These are phyloP conservation scores for Pistacia vera DNA, from an alignment of 345 rosid genomes.

Conservation along the genomic window DNA sequence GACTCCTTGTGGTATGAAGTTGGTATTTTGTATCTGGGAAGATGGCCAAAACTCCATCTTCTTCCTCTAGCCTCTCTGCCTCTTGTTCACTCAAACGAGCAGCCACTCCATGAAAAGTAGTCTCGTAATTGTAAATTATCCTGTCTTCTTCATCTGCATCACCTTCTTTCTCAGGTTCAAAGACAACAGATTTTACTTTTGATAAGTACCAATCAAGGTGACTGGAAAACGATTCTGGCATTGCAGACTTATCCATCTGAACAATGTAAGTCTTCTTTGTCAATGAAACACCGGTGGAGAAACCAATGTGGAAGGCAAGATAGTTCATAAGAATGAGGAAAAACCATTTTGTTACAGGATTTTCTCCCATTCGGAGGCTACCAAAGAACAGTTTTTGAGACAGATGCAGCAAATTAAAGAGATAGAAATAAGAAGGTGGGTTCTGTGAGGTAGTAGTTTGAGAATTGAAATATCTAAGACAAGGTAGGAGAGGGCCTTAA, in stretches of 20 bases:
- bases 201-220: slow-evolving; percentile 84
- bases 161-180: slow-evolving; percentile 29
- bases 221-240: slow-evolving; percentile 57
- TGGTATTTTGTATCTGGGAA: slow-evolving; percentile 60
- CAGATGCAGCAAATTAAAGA: no score
- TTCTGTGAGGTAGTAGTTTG: slow-evolving; percentile 4
- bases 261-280: slow-evolving; percentile 68
- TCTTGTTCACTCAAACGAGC: slow-evolving; percentile 58
- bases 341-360: slow-evolving; percentile 37
- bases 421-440: neutral
- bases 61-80: slow-evolving; percentile 54
- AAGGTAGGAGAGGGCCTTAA: neutral
- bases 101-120: slow-evolving; percentile 67
- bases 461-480: slow-evolving; percentile 22
- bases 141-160: slow-evolving; percentile 42
- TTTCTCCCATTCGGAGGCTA: slow-evolving; percentile 43
- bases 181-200: slow-evolving; percentile 50
- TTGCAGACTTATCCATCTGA: slow-evolving; percentile 86
- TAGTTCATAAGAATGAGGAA: slow-evolving; percentile 34
- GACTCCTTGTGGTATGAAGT: slow-evolving; percentile 81
- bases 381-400: neutral
- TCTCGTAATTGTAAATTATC: slow-evolving; percentile 68
- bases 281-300: slow-evolving; percentile 25
- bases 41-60: slow-evolving; percentile 55
- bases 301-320: slow-evolving; percentile 32